phyloP scores from a whole-genome alignment of 2,329 filamentous ascomycete genomes.

The Penicillium sp. region DNA sequence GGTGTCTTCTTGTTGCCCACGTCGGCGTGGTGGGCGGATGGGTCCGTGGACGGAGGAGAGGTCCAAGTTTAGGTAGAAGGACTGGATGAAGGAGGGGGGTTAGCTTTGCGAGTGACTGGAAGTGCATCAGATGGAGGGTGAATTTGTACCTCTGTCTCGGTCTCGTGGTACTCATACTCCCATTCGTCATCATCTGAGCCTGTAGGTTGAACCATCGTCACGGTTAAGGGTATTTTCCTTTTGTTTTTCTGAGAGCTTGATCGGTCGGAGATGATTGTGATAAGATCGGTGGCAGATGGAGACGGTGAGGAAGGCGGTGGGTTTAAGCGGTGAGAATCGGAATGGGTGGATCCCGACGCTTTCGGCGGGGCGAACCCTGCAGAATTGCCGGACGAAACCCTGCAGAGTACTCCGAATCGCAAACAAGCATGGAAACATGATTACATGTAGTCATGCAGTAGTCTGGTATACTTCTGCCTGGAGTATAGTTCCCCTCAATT shows the following conservation, averaged over 20 bases:
- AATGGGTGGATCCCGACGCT: background rate
- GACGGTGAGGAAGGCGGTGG: background rate
- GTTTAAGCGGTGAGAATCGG: slow-evolving; percentile 1
- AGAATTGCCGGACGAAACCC: background rate
- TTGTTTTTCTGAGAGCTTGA: background rate
- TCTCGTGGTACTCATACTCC: slow-evolving; percentile 62
- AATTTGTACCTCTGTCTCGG: slow-evolving; percentile 52
- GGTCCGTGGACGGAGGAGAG: slow-evolving; percentile 51
- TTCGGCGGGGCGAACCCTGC: background rate
- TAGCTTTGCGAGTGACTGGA: background rate
- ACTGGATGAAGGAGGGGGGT: background rate
- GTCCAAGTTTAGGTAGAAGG: slow-evolving; percentile 63
- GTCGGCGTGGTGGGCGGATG: slow-evolving; percentile 37
- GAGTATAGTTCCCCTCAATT: background rate
- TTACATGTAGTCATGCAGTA: no score
- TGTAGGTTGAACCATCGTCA: slow-evolving; percentile 20
- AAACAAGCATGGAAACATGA: background rate
- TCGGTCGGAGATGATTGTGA: slow-evolving; percentile 7
- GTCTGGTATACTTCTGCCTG: background rate
- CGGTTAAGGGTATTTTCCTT: background rate
- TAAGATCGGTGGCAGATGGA: background rate
- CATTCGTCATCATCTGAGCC: slow-evolving; percentile 54
- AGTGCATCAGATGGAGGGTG: background rate
- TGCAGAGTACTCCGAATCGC: background rate
- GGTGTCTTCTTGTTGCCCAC: slow-evolving; percentile 25